These are phyloP conservation scores for Cardamine resedifolia DNA, from an alignment of 345 rosid species.

Conservation along the genomic window DNA sequence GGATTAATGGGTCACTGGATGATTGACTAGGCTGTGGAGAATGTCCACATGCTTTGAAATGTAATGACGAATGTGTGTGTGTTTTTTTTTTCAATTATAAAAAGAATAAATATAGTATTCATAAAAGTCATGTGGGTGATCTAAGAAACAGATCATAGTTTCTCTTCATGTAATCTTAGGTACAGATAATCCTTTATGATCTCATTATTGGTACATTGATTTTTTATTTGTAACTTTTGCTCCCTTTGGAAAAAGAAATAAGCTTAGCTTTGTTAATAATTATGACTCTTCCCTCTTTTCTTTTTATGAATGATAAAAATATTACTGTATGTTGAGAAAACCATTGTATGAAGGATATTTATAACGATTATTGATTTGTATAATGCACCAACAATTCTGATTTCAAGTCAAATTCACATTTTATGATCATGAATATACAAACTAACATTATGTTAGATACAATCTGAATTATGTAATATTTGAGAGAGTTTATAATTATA, in stretches of 20 bases:
- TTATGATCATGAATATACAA: background rate
- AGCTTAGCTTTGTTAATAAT: slow-evolving; percentile 1
- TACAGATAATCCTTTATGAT: slow-evolving; percentile 36
- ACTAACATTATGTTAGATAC: background rate
- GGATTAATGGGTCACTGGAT: slow-evolving; percentile 10
- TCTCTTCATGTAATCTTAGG: slow-evolving; percentile 30
- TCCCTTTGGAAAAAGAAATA: background rate
- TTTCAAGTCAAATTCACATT: background rate
- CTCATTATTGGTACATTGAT: slow-evolving; percentile 34
- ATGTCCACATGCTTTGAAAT: slow-evolving; percentile 34
- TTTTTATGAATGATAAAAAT: background rate
- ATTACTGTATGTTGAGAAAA: background rate
- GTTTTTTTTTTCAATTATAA: background rate
- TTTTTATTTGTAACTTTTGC: background rate
- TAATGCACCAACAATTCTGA: background rate
- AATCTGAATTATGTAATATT: no score
- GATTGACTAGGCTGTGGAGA: slow-evolving; percentile 24
- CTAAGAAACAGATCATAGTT: slow-evolving; percentile 33
- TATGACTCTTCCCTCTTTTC: background rate
- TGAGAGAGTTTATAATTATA: no score
- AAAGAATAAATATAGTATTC: background rate
- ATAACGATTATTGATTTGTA: background rate
- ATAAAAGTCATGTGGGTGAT: slow-evolving; percentile 26
- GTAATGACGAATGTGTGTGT: slow-evolving; percentile 19
- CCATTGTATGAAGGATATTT: background rate